phyloP scores from a whole-genome alignment of 1,139 yeast species.

The Blastobotrys apis region DNA sequence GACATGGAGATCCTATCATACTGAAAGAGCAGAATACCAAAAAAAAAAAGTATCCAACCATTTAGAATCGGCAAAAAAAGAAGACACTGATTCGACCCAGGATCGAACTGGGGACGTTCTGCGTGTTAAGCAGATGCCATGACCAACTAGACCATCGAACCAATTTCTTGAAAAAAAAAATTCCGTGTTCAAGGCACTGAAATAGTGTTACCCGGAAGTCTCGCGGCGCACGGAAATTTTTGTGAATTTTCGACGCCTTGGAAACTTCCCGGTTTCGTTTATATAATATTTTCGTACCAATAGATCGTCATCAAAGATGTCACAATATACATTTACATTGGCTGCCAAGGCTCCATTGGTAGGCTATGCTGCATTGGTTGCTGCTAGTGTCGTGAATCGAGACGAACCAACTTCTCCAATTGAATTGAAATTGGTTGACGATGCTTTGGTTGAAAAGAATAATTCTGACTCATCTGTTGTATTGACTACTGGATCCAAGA shows the following conservation, averaged over 20 bases:
- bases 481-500: constrained; percentile 44
- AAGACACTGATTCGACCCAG: constrained; percentile 85
- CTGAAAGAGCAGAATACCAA: too few species aligned
- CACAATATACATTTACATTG: constrained; percentile 43
- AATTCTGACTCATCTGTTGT: constrained; percentile 40
- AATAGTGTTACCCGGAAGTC: too few species aligned
- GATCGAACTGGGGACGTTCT: constrained; percentile 99
- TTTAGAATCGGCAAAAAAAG: too few species aligned
- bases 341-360: constrained; percentile 84
- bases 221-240: too few species aligned
- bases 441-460: constrained; percentile 33
- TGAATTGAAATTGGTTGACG: constrained; percentile 53
- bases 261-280: too few species aligned
- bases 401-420: constrained; percentile 48
- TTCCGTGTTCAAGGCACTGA: too few species aligned
- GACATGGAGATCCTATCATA: too few species aligned
- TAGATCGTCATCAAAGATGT: background rate
- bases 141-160: constrained; percentile 96
- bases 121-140: constrained; percentile 99
- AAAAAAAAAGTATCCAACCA: too few species aligned
- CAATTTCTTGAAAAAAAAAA: too few species aligned
- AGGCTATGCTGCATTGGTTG: constrained; percentile 77
- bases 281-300: too few species aligned
- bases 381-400: constrained; percentile 65
- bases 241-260: too few species aligned